Evolutionary conservation across 805 yeast genomes (phyloP), one percentile per base, ranked within the genome.

Genomic region (Metschnikowia koreensis): DNA sequence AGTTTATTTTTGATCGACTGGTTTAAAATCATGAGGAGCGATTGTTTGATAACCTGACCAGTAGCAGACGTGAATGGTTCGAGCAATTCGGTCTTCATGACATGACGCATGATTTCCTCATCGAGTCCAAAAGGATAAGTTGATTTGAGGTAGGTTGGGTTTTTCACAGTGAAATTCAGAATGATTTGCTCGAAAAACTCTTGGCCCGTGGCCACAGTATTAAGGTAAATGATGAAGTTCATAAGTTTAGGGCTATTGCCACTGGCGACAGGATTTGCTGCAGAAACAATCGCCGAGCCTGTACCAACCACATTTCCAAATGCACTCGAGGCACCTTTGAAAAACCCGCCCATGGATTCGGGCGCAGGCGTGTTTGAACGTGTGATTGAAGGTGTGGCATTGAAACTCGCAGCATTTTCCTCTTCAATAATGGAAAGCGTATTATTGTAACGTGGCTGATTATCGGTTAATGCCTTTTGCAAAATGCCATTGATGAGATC

Each of bases 141-240:
- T 47, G 55, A 55, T 27, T 55, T 55, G 42, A 73, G 58, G 47
- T 61, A 60, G 9, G 58, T 53, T 2, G 59, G 61, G 40, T 64
- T 61, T 9, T 50, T 46, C 40, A 57, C 60, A 3, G 63, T 62
- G 38, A 81, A 56, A 44, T 80, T 79, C n/a, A 66, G 69, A 9
- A 83, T 58, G 38, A 89, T 67, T 51, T 80, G 81, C 11, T 69
- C 65, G 34, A 87, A 73, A 61, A 89, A 87, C 7, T 72, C 75
- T 22, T 80, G 76, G 26, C 87, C 83, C 41, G 84, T 69, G 10
- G 86, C 82, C 5, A 91, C 73, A 1, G 96, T 84, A 67, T 93
- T 92, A 53, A 91, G 71, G 52, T 86, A 81, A 1, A 88, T 71
- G 39, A 90, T 69, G 62, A 82, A 91, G 13, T 80, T 81, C 33